Evolutionary conservation across 257 asterid genomes (phyloP), one percentile per base, ranked within the genome.

Genomic region (Petunia axillaris): DNA sequence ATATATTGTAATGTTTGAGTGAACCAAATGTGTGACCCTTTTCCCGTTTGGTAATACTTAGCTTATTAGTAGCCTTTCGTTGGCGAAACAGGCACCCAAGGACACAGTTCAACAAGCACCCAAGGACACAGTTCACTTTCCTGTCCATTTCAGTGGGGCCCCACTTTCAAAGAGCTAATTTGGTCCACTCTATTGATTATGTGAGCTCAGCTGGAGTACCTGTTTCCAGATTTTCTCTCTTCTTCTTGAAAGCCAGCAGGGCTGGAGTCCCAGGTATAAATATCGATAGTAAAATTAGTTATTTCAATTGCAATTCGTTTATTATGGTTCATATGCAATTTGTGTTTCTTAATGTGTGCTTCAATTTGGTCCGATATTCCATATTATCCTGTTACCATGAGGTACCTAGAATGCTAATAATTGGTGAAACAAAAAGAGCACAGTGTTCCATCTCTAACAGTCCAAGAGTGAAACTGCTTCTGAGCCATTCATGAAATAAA

Each of bases 151-250:
- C 15, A 25, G 25, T 25, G 25, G 25, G 25, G 25, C 16, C 38
- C 8, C 64, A 58, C 64, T 15, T 4, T 52, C 7, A 14, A 60
- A 60, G 8, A 7, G 0, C 11, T 25, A 25, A 25, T 4, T 63
- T 2, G n/a, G 44, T 10, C 68, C 71, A 38, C 46, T 64, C 64
- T 52, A 14, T 52, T 52, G 25, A 25, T 36, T 63, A 4, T 48
- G 8, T 63, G 68, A 63, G 68, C 44, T 63, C 76, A 67, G n/a
- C 58, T 46, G 16, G n/a, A n/a, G 62, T 55, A 55, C 6, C 62
- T 15, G 62, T 55, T 10, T 71, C 52, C 77, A 41, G 3, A 67
- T 40, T 40, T 65, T 40, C 74, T 57, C 63, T 65, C 52, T 40
- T 25, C 36, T 65, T 65, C 74, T 11, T 13, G n/a, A 36, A 3